Conservation (phyloP, 352 stramenopile genomes). For the Pythium catenulatum region DNA sequence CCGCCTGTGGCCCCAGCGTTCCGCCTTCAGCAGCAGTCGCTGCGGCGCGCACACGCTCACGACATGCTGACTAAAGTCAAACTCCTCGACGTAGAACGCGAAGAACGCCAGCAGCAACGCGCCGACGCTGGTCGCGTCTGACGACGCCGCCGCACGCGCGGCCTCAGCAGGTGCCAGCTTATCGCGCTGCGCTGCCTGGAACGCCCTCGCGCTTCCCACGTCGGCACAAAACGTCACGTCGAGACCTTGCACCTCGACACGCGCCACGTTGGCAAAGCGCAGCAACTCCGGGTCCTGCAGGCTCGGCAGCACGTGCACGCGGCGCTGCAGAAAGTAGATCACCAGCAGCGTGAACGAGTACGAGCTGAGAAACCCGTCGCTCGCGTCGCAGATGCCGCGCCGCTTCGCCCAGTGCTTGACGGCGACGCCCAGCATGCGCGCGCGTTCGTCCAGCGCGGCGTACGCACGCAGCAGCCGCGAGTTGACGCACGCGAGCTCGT, state of each 20-base stretch:
- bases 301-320: constrained; percentile 95
- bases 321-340: constrained; percentile 96
- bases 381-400: constrained; percentile 97
- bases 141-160: neutral
- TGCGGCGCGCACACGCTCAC: constrained; percentile 93
- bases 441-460: constrained; percentile 83
- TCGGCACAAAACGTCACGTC: constrained; percentile 88
- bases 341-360: constrained; percentile 99
- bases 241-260: constrained; percentile 71
- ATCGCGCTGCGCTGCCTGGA: constrained; percentile 57
- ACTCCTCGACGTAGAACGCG: constrained; percentile 97
- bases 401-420: constrained; percentile 98
- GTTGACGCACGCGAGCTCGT: constrained; percentile 88
- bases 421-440: constrained; percentile 94
- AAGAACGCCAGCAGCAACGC: constrained; percentile 97
- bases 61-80: constrained; percentile 97
- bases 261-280: constrained; percentile 59
- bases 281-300: constrained; percentile 92
- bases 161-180: neutral
- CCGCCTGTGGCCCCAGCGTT: constrained; percentile 71
- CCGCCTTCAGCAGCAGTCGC: constrained; percentile 68
- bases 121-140: constrained; percentile 62
- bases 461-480: constrained; percentile 90
- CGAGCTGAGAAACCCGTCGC: constrained; percentile 96
- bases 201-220: constrained; percentile 64